Conservation (phyloP, 2,329 filamentous ascomycete species). For the Hirsutella minnesotensis region DNA sequence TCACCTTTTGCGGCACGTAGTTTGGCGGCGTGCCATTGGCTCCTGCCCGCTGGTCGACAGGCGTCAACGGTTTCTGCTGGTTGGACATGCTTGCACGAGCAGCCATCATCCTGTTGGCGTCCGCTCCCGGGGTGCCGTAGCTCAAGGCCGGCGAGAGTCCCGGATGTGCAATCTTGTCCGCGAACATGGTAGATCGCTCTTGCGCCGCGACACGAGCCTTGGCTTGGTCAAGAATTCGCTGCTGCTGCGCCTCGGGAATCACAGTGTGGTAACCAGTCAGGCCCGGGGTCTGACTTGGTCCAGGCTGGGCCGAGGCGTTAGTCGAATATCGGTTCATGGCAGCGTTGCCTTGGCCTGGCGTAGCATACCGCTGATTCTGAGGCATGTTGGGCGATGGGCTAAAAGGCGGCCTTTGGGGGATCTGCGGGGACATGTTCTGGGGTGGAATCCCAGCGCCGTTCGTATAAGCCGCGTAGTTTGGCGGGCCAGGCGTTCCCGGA, state of each 20-base stretch:
- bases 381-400: slow-evolving; percentile 27
- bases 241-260: slow-evolving; percentile 36
- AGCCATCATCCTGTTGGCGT: slow-evolving; percentile 18
- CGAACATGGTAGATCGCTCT: slow-evolving; percentile 27
- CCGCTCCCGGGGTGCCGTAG: slow-evolving; percentile 20
- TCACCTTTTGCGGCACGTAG: slow-evolving; percentile 26
- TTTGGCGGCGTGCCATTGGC: slow-evolving; percentile 22
- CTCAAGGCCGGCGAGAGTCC: slow-evolving; percentile 22
- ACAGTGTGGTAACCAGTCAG: slow-evolving; percentile 36
- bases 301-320: slow-evolving; percentile 15
- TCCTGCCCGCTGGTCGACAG: slow-evolving; percentile 15
- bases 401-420: slow-evolving; percentile 23
- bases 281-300: slow-evolving; percentile 22
- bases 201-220: slow-evolving; percentile 34
- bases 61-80: slow-evolving; percentile 25
- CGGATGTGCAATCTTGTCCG: slow-evolving; percentile 35
- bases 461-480: slow-evolving; percentile 23
- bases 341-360: slow-evolving; percentile 17
- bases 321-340: slow-evolving; percentile 23
- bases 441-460: slow-evolving; percentile 31
- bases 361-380: slow-evolving; percentile 17
- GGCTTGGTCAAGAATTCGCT: slow-evolving; percentile 38
- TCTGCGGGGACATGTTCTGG: slow-evolving; percentile 32
- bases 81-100: slow-evolving; percentile 23
- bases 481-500: slow-evolving; percentile 22